Evolutionary conservation across 2,329 filamentous ascomycete genomes (phyloP), one percentile per base, ranked within the genome.

Genomic region (Alternaria solani): DNA sequence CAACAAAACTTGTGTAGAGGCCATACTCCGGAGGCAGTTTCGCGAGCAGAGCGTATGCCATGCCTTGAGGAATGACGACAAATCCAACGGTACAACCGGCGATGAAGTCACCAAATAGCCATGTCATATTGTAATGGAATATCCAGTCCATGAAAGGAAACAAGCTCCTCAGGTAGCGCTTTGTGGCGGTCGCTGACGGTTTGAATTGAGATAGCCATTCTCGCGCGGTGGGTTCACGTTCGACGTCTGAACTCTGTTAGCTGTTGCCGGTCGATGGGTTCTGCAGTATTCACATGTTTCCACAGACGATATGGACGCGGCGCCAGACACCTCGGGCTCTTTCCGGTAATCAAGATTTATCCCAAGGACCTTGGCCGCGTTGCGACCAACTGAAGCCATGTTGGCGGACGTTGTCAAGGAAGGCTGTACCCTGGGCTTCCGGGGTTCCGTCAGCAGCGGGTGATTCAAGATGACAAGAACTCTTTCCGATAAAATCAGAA

Each of bases 71-170:
- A n/a, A 98, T 92, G 26, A 97, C 93, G 25, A 93, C 91, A 51
- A 89, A 85, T 41, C 91, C 91, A 52, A 91, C 88, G 4, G 89
- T 92, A 62, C 91, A 84, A 81, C 87, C 94, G 58, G 95, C 94
- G 59, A 98, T 88, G 47, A 97, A 79, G 80, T 99, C 95, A 69
- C 95, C 95, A 11, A 88, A 78, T 5, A 97, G 81, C 95, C 95
- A 99, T 81, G 93, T 89, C 12, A 89, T 16, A 75, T 99, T 99
- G 82, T 99, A 99, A 72, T 90, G 87, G 11, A 84, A 81, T 56
- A 97, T 94, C 95, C 95, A 99, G 26, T 87, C 84, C n/a, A 91
- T 78, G 77, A 97, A 97, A 0, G 95, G 95, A 68, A 99, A 96
- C 4, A 97, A 81, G 18, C 87, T 91, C 63, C 83, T 81, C 51